phyloP scores from a whole-genome alignment of 2,329 filamentous ascomycete species.

The Trichoderma guizhouense region DNA sequence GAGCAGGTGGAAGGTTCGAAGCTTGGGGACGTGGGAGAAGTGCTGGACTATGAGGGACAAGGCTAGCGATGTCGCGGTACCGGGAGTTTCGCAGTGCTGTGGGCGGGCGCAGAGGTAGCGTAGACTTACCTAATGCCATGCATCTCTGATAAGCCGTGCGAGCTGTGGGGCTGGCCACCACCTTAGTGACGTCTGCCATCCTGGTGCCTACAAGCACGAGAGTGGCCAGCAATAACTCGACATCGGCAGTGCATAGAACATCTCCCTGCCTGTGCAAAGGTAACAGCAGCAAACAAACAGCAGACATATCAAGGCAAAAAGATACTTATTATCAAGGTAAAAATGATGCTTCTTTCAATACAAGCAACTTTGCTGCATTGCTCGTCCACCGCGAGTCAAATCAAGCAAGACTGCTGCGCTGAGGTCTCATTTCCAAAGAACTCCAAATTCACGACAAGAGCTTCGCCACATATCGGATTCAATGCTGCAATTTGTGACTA shows the following conservation, averaged over 20 bases:
- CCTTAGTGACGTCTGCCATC: conserved; percentile 25
- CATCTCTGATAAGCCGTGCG: neutral
- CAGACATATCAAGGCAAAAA: neutral
- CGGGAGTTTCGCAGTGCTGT: neutral
- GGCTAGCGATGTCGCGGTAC: conserved; percentile 24
- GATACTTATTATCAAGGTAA: neutral
- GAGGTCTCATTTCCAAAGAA: neutral
- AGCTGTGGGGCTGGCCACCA: conserved; percentile 14
- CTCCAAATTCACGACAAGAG: neutral
- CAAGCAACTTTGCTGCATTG: neutral
- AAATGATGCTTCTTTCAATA: neutral
- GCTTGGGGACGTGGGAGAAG: conserved; percentile 27
- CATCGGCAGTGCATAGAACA: neutral
- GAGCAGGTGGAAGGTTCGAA: conserved; percentile 33
- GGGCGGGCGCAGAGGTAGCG: conserved; percentile 25
- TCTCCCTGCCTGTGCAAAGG: too few relatives aligned
- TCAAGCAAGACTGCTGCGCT: neutral
- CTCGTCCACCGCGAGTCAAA: neutral
- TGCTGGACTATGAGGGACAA: conserved; percentile 11
- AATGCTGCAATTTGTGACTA: neutral
- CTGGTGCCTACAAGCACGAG: conserved; percentile 20
- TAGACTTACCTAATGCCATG: neutral
- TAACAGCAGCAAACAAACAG: neutral
- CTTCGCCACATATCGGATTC: neutral
- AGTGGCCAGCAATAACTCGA: neutral